Evolutionary conservation across 345 rosid genomes (phyloP).

Genomic region (Populus pruinosa): DNA sequence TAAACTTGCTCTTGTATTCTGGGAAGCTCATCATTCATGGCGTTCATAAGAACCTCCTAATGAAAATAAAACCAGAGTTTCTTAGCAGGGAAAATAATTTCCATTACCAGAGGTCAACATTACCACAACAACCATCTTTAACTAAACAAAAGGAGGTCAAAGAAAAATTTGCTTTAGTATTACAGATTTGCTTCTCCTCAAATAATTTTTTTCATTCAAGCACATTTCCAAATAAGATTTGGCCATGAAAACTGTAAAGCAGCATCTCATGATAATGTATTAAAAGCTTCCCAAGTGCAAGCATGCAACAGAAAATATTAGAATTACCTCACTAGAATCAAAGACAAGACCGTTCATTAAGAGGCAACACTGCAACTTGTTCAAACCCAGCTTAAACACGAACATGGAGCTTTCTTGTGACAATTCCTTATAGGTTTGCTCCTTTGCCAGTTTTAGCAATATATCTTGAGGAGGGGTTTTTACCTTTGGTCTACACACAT

Average conservation of each 20-base stretch:
- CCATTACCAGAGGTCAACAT: not conserved
- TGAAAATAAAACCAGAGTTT: constrained; percentile 21
- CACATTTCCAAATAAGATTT: too few relatives aligned
- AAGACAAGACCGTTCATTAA: constrained; percentile 96
- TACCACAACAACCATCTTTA: too few relatives aligned
- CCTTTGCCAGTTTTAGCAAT: constrained; percentile 80
- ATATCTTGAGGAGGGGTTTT: constrained; percentile 79
- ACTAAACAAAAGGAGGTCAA: not conserved
- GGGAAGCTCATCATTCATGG: constrained; percentile 93
- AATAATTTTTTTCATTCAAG: not conserved
- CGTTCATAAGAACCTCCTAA: constrained; percentile 84
- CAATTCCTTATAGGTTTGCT: constrained; percentile 48
- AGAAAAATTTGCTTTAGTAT: not conserved
- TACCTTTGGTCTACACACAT: constrained; percentile 58
- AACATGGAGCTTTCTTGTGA: constrained; percentile 73
- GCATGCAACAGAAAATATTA: not conserved
- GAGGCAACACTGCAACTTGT: constrained; percentile 60
- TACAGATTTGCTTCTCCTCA: not conserved
- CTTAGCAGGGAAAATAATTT: not conserved
- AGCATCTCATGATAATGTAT: too few relatives aligned
- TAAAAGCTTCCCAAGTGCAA: too few relatives aligned
- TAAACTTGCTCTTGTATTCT: constrained; percentile 97
- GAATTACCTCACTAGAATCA: constrained; percentile 77
- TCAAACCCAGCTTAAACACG: constrained; percentile 84
- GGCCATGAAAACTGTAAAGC: too few relatives aligned